Conservation (phyloP, 2,329 filamentous ascomycete genomes). For the Neonectria hederae region DNA sequence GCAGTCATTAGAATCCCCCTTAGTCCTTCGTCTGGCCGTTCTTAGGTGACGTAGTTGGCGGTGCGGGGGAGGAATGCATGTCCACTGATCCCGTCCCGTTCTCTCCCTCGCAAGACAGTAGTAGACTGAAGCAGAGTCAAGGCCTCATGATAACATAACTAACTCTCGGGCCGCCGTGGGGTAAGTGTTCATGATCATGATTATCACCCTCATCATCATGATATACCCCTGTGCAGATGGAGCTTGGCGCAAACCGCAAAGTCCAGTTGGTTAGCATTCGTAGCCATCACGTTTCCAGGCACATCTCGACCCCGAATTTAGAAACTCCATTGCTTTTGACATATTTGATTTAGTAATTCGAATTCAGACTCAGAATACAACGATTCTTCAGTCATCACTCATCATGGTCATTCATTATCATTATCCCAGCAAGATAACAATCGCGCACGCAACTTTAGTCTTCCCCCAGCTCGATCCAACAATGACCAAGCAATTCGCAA, state of each 20-base stretch:
- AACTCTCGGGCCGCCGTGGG: conserved; percentile 3
- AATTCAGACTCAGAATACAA: conserved; percentile 43
- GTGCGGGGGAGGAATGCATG: background rate
- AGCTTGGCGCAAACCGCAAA: background rate
- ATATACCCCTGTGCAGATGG: background rate
- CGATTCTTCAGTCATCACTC: conserved; percentile 45
- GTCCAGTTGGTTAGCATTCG: no score
- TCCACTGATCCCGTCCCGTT: background rate
- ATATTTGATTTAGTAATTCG: conserved; percentile 26
- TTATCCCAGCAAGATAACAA: conserved; percentile 43
- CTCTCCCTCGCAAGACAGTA: background rate
- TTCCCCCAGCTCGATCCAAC: background rate
- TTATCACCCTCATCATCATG: background rate
- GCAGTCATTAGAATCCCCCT: background rate
- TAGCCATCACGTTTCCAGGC: background rate
- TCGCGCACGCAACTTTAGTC: conserved; percentile 4
- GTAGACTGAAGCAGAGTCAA: background rate
- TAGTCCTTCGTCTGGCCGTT: no score
- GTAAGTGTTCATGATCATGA: conserved; percentile 3
- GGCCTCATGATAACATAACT: background rate
- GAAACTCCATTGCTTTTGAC: background rate
- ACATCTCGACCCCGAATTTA: background rate
- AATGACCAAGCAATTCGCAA: conserved; percentile 22
- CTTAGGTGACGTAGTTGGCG: background rate
- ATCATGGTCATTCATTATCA: conserved; percentile 47